Evolutionary conservation across 352 stramenopile species (phyloP), one percentile per base, ranked within the genome.

Genomic region (Pilasporangium apinafurcum): DNA sequence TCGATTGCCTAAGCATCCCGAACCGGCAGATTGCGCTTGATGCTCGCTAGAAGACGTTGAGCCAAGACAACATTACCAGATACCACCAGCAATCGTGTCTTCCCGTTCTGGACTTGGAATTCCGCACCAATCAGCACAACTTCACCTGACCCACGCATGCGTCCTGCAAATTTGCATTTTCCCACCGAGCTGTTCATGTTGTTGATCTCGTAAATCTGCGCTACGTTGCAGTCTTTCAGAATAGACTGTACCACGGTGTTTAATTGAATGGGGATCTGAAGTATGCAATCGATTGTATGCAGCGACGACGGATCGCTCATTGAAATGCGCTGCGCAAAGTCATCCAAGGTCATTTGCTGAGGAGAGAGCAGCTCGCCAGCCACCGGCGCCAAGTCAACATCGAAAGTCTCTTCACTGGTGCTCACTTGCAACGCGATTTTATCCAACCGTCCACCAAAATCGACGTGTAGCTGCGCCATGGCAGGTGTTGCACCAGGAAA

Each of bases 381-480:
- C 8, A 82, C 51, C 20, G 77, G 76, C 33, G 59, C 50, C 8
- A 92, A 62, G 33, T 83, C 69, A 9, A 86, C 73, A 14, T 75
- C 56, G 26, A 73, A 83, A 21, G 36, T 67, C 14, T 77, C 62
- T 1, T 68, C 62, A 37, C 63, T 77, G 5, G 72, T 75, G 20
- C 73, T 56, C 10, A 92, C 66, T 16, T 85, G 49, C 16, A 92
- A 47, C n/a, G 67, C 51, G 16, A 94, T 48, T 26, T 71, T 67
- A 38, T 94, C 82, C 0, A 92, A 50, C 20, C 65, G 62, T 9
- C 79, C 78, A 14, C 59, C 53, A 41, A 95, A 95, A 52, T 96
- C 71, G 26, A 95, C 75, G 33, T 93, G 76, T 39, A 96, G 44
- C 44, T 90, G 72, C 0, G 73, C 83, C 68, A 89, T 89, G 2